phyloP scores from a whole-genome alignment of 306 rosid species.

The Pyrus communis region DNA sequence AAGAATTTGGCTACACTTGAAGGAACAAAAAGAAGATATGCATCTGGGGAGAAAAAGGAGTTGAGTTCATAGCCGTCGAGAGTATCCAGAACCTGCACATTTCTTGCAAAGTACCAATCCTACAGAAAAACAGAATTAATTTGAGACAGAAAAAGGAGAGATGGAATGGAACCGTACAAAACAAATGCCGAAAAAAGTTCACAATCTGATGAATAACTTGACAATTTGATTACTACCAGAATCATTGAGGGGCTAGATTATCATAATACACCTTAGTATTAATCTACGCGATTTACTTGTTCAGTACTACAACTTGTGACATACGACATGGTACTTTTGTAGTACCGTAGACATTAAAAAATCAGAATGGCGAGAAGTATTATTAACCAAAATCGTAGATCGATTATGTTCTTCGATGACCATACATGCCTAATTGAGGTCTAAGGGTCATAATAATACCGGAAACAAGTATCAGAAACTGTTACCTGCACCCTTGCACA shows the following conservation, averaged over 20 bases:
- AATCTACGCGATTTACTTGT: not conserved
- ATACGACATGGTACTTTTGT: not conserved
- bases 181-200: not conserved
- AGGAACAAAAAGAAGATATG: not conserved
- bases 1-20: not conserved
- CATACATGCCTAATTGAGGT: not conserved
- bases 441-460: not conserved
- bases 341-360: too few species aligned
- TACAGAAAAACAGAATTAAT: constrained; percentile 19
- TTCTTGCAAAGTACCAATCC: constrained; percentile 96
- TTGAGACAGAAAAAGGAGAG: constrained; percentile 1
- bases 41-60: not conserved
- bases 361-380: not conserved
- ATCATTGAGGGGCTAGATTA: too few species aligned
- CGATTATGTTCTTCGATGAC: not conserved
- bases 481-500: constrained; percentile 97
- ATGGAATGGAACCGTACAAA: not conserved
- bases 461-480: constrained; percentile 3
- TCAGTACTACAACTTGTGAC: not conserved
- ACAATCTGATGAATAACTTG: not conserved
- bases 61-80: constrained; percentile 61
- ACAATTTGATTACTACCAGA: not conserved
- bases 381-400: not conserved
- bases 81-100: constrained; percentile 97
- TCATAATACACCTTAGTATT: too few species aligned